phyloP scores from a whole-genome alignment of 805 yeast genomes.

The Brettanomyces sp. region DNA sequence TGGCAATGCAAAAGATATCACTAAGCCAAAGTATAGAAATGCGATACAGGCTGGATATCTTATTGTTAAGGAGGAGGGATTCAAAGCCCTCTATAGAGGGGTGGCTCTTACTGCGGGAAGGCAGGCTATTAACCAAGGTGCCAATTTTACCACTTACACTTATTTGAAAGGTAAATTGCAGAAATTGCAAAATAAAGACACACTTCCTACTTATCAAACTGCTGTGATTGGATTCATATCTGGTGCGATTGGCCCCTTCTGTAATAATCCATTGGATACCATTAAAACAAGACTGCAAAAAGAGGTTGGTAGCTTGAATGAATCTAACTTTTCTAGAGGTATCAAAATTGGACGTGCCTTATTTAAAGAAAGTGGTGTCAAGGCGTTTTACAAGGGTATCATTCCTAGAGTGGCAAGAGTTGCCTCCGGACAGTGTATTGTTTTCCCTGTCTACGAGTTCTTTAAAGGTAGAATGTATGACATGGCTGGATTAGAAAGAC shows the following conservation, averaged over 20 bases:
- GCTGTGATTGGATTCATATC: conserved; percentile 83
- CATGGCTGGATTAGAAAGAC: conserved; percentile 14
- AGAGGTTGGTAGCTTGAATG: conserved; percentile 58
- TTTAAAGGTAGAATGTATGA: conserved; percentile 59
- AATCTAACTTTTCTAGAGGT: conserved; percentile 68
- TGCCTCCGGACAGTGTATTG: conserved; percentile 98
- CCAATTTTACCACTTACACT: conserved; percentile 91
- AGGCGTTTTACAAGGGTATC: conserved; percentile 90
- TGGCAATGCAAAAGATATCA: conserved; percentile 29
- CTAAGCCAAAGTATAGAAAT: conserved; percentile 74
- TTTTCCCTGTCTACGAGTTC: conserved; percentile 92
- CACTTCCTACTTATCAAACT: conserved; percentile 89
- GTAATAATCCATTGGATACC: conserved; percentile 95
- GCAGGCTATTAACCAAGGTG: conserved; percentile 98
- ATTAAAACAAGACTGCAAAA: conserved; percentile 95
- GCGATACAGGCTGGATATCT: conserved; percentile 86
- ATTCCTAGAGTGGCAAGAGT: conserved; percentile 99
- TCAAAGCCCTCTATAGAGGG: conserved; percentile 83
- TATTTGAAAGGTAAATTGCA: conserved; percentile 66
- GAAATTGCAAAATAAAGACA: conserved; percentile 44
- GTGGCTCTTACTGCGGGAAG: conserved; percentile 93
- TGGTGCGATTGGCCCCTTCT: conserved; percentile 96
- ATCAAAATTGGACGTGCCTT: conserved; percentile 71
- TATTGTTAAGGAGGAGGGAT: conserved; percentile 85
- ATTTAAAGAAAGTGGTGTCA: conserved; percentile 80